A percentile compares a stretch with the other conserved stretches of the same genome.
phyloP scores from a whole-genome alignment of 1,284 basidiomycete genomes.

The Rhodotorula sp. region DNA sequence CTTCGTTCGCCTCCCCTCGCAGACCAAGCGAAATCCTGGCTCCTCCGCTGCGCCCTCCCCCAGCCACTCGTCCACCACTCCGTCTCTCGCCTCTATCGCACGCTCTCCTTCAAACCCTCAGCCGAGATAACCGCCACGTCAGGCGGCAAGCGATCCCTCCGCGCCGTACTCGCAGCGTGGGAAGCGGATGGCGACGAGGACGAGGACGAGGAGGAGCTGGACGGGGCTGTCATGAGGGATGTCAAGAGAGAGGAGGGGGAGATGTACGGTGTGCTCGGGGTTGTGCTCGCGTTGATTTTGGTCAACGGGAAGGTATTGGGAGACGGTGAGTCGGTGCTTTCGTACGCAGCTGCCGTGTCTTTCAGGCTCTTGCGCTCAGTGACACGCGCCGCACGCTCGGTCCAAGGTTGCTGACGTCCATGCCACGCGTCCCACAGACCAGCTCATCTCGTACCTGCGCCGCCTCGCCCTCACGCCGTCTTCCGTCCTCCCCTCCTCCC shows the following conservation, averaged over 20 bases:
- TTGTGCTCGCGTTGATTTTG: conserved; percentile 47
- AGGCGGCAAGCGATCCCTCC: neutral
- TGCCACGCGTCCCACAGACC: conserved; percentile 15
- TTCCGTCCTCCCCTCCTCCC: conserved; percentile 12
- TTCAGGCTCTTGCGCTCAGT: neutral
- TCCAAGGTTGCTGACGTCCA: neutral
- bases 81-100: neutral
- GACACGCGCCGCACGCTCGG: neutral
- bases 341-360: neutral
- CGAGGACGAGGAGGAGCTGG: neutral
- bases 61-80: conserved; percentile 18
- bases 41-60: conserved; percentile 34
- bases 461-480: conserved; percentile 25
- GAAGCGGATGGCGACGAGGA: conserved; percentile 12
- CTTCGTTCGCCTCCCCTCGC: neutral
- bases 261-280: conserved; percentile 43
- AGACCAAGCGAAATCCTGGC: conserved; percentile 29
- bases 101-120: neutral
- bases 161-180: conserved; percentile 13
- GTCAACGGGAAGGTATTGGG: conserved; percentile 46
- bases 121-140: neutral
- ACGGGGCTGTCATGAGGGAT: conserved; percentile 25
- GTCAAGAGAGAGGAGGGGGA: conserved; percentile 36
- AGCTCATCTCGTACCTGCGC: conserved; percentile 35
- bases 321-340: conserved; percentile 41